Base-by-base conservation (phyloP, 257 asterid species). In the Thymus quinquecostatus region DNA sequence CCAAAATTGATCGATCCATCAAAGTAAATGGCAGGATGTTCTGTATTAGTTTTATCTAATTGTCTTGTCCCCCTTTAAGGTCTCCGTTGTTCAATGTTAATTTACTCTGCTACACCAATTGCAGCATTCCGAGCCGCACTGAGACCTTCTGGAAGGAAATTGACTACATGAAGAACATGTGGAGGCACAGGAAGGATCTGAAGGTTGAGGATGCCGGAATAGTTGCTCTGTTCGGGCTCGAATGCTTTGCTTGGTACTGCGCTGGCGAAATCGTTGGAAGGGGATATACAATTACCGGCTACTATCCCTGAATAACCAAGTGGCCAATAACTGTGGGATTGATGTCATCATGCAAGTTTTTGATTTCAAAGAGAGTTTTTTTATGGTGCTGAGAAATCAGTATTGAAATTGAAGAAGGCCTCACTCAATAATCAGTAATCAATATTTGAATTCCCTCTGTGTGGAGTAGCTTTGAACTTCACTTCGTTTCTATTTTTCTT, bases 201-300 rank as follows among this genome's bases (percentile, higher is more conserved):
- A 87, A 83, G 85, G 96, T 91, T 28, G 96, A 93, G 77, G 92
- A 93, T 78, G 96, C 92, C 68, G 96, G 97, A 70, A 85, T 91
- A 66, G 98, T 89, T 63, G 90, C 98, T 55, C 68, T 93, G 51
- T 93, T 93, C n/a, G 97, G 97, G 62, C 68, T 93, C 0, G 98
- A 93, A 75, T 87, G 96, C 78, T 91, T 80, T 76, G 96, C 96
- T n/a, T 93, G 98, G 98, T 93, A 68, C 76, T 93, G 98, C 74
- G 92, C 97, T 28, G 98, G 98, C 75, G 97, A 93, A 86, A 91
- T 93, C 50, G 73, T 89, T 36, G 98, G 98, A 73, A 89, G 97
- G 83, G 98, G 97, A 41, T 89, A 85, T 75, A 91, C 96, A 1
- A 74, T 93, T 79, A 91, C 98, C 27, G 97, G 98, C 70, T 93